phyloP scores from a whole-genome alignment of 75 land plant genomes.

The Pinus taeda region DNA sequence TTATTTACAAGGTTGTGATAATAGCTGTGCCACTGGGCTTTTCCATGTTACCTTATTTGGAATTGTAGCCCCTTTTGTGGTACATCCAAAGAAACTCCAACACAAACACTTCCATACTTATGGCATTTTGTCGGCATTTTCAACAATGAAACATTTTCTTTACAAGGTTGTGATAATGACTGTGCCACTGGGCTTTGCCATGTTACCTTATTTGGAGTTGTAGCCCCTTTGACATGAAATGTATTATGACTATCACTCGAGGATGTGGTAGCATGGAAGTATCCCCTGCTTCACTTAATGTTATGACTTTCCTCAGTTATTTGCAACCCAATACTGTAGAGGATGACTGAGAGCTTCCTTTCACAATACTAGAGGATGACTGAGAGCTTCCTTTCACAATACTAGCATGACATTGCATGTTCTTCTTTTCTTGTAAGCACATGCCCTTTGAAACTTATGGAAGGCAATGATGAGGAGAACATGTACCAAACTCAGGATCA shows the following conservation, averaged over 20 bases:
- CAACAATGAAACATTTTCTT: neutral
- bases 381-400: neutral
- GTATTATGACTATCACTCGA: too few species aligned
- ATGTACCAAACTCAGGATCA: too few species aligned
- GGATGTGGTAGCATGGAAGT: neutral
- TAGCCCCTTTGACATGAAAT: neutral
- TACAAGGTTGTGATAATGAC: conserved; percentile 1
- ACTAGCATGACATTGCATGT: neutral
- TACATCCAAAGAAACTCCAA: neutral
- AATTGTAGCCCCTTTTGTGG: neutral
- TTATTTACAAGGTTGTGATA: conserved; percentile 4
- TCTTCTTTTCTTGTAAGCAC: neutral
- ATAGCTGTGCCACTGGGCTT: neutral
- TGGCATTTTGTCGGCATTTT: neutral
- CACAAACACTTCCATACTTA: neutral
- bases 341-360: neutral
- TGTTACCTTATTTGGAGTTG: too few species aligned
- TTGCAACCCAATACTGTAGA: neutral
- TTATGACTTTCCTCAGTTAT: neutral
- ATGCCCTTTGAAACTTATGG: neutral
- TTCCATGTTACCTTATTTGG: neutral
- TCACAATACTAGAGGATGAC: neutral
- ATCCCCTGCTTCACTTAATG: neutral
- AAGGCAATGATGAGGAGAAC: neutral
- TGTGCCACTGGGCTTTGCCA: neutral